Base-by-base conservation (phyloP, 306 rosid genomes). In the Castanospermum australe region DNA sequence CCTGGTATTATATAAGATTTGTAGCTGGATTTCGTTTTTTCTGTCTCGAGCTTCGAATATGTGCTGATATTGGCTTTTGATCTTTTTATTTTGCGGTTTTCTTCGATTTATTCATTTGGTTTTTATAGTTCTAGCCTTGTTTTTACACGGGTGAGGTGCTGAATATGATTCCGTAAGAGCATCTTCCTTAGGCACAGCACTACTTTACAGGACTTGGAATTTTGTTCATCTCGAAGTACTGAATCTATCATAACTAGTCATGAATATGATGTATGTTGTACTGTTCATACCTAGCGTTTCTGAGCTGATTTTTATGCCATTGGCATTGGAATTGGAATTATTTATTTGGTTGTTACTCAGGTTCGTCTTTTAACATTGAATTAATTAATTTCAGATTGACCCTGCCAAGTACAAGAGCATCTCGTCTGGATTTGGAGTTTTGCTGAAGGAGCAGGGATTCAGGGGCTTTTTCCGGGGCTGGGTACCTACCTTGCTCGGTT, bases 401-500 rank as follows among this genome's bases (percentile, higher is more conserved):
- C 98, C 97, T 42, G 45, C 90, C 24, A 96, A 93, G 88, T 93
- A 96, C 92, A 91, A 87, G 76, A 85, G 90, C 79, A 93, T 96
- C 68, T 8, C 97, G 52, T 93, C 97, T 72, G 99, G 98, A 6
- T 96, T 96, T 81, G 99, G 99, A 67, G 73, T 93, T 82, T 78
- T 93, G 85, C 79, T 91, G 1, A 96, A 89, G 91, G 99, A 96
- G 90, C 98, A 96, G 81, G 99, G 99, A 11, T n/a, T 83, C 5
- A 87, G 67, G 68, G 99, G 99, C 15, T 89, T 96, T 84, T 93
- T 91, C 88, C 85, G 94, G 79, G 99, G 99, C n/a, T 93, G 99
- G 99, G 97, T 87, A 41, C 99, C 99, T 22, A 96, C 99, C 52
- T 84, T 96, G 78, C 87, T 96, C 22, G 99, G 99, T 84, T 93